Conservation (phyloP, 495 filamentous ascomycete genomes). For the Penicillium soppii region DNA sequence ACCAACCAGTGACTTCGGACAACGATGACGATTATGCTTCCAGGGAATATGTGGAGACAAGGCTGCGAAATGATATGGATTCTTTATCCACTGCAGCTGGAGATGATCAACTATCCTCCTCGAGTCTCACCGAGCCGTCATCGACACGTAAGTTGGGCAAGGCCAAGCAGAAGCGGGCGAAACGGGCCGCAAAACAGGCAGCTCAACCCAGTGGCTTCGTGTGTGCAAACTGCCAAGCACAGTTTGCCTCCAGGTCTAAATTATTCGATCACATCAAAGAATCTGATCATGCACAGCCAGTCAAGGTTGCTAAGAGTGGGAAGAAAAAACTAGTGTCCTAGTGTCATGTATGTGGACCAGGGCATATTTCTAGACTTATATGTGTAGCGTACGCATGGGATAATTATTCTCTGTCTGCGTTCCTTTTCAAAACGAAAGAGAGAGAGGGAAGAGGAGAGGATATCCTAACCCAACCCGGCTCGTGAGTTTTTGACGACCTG, state of each 20-base stretch:
- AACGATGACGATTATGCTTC: constrained; percentile 50
- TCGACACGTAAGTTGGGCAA: constrained; percentile 66
- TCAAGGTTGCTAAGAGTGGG: constrained; percentile 34
- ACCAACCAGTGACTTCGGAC: constrained; percentile 4
- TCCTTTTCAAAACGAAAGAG: background rate
- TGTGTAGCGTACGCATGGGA: background rate
- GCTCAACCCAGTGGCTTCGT: constrained; percentile 37
- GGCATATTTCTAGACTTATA: background rate
- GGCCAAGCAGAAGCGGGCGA: constrained; percentile 84
- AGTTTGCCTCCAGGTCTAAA: constrained; percentile 66
- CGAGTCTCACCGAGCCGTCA: constrained; percentile 18
- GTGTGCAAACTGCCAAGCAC: constrained; percentile 60
- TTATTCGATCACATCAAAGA: constrained; percentile 75
- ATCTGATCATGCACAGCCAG: constrained; percentile 54
- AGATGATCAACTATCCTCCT: constrained; percentile 23
- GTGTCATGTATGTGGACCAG: background rate
- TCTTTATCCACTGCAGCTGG: background rate
- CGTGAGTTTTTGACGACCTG: constrained; percentile 85
- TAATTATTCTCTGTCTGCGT: background rate
- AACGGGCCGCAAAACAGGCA: constrained; percentile 67
- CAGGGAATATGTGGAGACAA: constrained; percentile 41
- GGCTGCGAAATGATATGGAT: constrained; percentile 17
- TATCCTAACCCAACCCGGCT: constrained; percentile 81
- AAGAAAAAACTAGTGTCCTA: constrained; percentile 14
- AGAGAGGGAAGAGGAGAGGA: no score